A percentile compares a stretch with the other conserved stretches of the same genome.
Conservation (phyloP, 192 early-diverging fungal genomes). For the Dispira simplex region DNA sequence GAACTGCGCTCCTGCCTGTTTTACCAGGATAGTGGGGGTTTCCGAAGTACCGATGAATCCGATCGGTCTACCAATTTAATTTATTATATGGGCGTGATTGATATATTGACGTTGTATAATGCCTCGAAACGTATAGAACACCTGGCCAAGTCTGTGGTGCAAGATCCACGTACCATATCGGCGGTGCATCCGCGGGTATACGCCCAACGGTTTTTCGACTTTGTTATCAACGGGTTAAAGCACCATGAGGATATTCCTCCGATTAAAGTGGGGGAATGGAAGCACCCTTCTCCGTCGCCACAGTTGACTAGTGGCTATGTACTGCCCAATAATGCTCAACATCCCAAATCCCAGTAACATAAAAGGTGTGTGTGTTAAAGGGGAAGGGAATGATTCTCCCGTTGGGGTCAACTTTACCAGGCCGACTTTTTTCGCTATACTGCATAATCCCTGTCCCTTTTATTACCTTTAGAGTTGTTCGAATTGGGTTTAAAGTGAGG, state of each 20-base stretch:
- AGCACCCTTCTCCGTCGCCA: too few relatives aligned
- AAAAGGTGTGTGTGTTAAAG: too few relatives aligned
- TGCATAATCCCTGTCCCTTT: too few relatives aligned
- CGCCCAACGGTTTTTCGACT: constrained; percentile 76
- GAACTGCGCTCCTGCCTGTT: constrained; percentile 59
- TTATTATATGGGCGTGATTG: constrained; percentile 96
- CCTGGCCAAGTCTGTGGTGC: constrained; percentile 66
- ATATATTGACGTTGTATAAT: constrained; percentile 94
- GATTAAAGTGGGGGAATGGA: background rate
- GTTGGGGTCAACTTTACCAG: too few relatives aligned
- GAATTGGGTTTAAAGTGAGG: too few relatives aligned
- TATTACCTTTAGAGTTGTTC: too few relatives aligned
- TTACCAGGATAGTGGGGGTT: constrained; percentile 85
- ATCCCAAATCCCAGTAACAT: too few relatives aligned
- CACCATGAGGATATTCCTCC: constrained; percentile 30
- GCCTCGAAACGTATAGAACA: constrained; percentile 78
- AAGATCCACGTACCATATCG: constrained; percentile 63
- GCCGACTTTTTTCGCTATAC: too few relatives aligned
- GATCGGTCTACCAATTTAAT: constrained; percentile 54
- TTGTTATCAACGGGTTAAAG: constrained; percentile 59
- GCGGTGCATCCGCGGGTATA: constrained; percentile 77
- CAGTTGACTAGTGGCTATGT: too few relatives aligned
- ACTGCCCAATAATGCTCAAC: too few relatives aligned
- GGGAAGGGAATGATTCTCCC: too few relatives aligned
- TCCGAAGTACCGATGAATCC: constrained; percentile 52